phyloP scores from a whole-genome alignment of 805 yeast species.

The Candida anglica region DNA sequence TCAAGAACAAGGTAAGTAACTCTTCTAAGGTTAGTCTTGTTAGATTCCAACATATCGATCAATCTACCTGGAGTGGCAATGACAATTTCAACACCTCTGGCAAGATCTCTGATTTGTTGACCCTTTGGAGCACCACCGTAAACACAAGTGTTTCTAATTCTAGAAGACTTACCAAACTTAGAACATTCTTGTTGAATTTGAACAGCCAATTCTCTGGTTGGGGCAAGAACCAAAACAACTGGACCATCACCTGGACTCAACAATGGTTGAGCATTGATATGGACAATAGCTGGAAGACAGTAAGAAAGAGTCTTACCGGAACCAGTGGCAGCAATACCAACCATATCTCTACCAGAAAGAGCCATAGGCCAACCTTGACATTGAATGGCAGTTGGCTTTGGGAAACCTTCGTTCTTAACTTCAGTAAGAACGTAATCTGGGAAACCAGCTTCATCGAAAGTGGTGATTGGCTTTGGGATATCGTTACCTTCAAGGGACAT shows the following conservation, averaged over 20 bases:
- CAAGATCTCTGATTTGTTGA: slow-evolving; percentile 92
- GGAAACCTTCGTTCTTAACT: slow-evolving; percentile 90
- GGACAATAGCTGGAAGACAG: slow-evolving; percentile 95
- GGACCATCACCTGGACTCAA: slow-evolving; percentile 96
- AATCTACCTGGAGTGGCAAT: slow-evolving; percentile 99
- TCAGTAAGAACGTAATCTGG: slow-evolving; percentile 89
- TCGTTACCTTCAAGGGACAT: slow-evolving; percentile 82
- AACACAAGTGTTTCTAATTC: slow-evolving; percentile 94
- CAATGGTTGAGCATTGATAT: slow-evolving; percentile 96
- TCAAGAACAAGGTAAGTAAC: slow-evolving; percentile 96
- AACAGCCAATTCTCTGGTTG: slow-evolving; percentile 98
- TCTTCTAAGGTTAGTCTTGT: slow-evolving; percentile 91
- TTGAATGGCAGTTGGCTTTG: slow-evolving; percentile 92
- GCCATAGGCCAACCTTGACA: slow-evolving; percentile 99
- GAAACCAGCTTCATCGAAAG: slow-evolving; percentile 96
- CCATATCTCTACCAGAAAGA: slow-evolving; percentile 95
- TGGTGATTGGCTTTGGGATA: slow-evolving; percentile 90
- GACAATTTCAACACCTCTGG: slow-evolving; percentile 91
- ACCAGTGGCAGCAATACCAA: slow-evolving; percentile 98
- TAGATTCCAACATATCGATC: slow-evolving; percentile 93
- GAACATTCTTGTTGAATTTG: slow-evolving; percentile 96
- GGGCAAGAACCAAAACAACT: slow-evolving; percentile 90
- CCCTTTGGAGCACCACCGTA: slow-evolving; percentile 99
- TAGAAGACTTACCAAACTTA: slow-evolving; percentile 86
- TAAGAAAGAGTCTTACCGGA: slow-evolving; percentile 97